Base-by-base conservation (phyloP, 1,284 basidiomycete species). In the Taiwanofungus camphoratus region DNA sequence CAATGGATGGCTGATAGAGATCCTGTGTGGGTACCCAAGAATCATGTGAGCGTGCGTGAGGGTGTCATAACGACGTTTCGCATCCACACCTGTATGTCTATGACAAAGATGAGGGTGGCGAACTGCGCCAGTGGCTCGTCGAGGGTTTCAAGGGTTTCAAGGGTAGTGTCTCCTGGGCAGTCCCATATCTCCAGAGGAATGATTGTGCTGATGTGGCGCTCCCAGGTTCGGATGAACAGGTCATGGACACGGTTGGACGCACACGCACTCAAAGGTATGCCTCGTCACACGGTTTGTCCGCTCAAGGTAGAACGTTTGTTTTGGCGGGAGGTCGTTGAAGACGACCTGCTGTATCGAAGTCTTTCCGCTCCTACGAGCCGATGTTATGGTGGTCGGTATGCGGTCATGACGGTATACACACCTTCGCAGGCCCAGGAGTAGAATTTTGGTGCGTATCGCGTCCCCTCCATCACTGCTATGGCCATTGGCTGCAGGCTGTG, bases 21-120 rank as follows among this genome's bases (percentile, higher is more conserved):
- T 84, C 80, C 81, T 84, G 52, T n/a, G n/a, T n/a, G n/a, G n/a
- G n/a, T n/a, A n/a, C n/a, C n/a, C n/a, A n/a, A n/a, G n/a, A n/a
- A n/a, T n/a, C n/a, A n/a, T n/a, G n/a, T n/a, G n/a, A n/a, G n/a
- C n/a, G n/a, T n/a, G n/a, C n/a, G n/a, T n/a, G n/a, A n/a, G n/a
- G n/a, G n/a, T n/a, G n/a, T n/a, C n/a, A n/a, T n/a, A n/a, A n/a
- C n/a, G n/a, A n/a, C n/a, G n/a, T n/a, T n/a, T n/a, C n/a, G n/a
- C n/a, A n/a, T n/a, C n/a, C n/a, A n/a, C n/a, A 91, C 91, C 64
- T 93, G 88, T 46, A 96, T 94, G 59, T 98, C 95, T 55, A 98
- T 88, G n/a, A 98, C 92, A 58, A 94, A 99, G 27, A 98, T 81
- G 52, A 98, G 73, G 0, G 83, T 81, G 1, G 86, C 75, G 57